A percentile compares a stretch with the other conserved stretches of the same genome.
Evolutionary conservation across 148 eudicot species (phyloP).

Genomic region (Fagopyrum esculentum): DNA sequence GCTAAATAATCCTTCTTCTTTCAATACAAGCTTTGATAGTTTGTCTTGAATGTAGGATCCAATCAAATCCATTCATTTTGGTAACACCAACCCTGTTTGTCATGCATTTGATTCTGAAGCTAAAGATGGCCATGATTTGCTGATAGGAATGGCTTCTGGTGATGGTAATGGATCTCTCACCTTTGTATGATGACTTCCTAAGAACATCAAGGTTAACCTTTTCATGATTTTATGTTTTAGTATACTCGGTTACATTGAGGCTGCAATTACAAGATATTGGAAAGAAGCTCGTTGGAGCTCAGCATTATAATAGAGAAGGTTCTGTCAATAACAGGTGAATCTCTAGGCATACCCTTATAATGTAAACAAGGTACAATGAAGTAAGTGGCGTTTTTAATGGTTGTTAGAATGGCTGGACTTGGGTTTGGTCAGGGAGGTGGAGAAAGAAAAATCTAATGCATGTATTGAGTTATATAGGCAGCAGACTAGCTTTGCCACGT

Average conservation of each 20-base stretch:
- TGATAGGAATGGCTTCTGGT: conserved; percentile 34
- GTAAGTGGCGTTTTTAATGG: too few relatives aligned
- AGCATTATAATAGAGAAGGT: conserved; percentile 40
- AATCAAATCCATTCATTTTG: conserved; percentile 29
- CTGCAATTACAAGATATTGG: conserved; percentile 36
- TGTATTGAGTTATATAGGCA: too few relatives aligned
- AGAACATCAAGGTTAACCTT: background rate
- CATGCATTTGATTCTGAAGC: conserved; percentile 38
- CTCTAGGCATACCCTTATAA: background rate
- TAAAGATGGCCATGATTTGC: conserved; percentile 38
- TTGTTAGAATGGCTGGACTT: too few relatives aligned
- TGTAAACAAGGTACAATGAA: background rate
- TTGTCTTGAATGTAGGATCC: conserved; percentile 26
- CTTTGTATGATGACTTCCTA: background rate
- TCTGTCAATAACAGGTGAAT: conserved; percentile 28
- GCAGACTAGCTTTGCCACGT: too few relatives aligned
- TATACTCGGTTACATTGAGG: conserved; percentile 33
- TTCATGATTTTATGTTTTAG: conserved; percentile 18
- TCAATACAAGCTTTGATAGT: background rate
- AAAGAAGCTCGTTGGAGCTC: conserved; percentile 34
- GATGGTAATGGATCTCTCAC: conserved; percentile 23
- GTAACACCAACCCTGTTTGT: conserved; percentile 33
- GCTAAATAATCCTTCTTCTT: background rate
- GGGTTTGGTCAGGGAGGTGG: too few relatives aligned
- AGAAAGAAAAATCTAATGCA: too few relatives aligned